Conservation (phyloP, 176 grass and related monocot species). For the Rhynchospora pubera region DNA sequence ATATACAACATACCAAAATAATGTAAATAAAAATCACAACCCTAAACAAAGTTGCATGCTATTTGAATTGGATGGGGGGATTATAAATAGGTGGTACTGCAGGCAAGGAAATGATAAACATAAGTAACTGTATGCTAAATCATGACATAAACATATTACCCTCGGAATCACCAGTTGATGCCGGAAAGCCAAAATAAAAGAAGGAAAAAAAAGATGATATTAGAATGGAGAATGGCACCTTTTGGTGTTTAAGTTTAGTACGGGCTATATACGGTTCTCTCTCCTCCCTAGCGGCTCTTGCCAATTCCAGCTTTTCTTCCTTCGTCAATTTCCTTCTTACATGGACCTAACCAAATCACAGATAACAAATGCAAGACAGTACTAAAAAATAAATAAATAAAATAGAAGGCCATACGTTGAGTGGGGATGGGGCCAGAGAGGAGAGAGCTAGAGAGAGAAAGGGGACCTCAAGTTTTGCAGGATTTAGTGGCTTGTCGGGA, state of each 20-base stretch:
- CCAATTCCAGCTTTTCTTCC: slow-evolving; percentile 55
- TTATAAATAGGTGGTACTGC: too few species aligned
- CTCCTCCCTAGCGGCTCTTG: slow-evolving; percentile 76
- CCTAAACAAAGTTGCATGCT: not conserved
- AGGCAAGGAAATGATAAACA: too few species aligned
- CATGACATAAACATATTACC: not conserved
- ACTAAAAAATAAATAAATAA: too few species aligned
- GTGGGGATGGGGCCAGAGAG: not conserved
- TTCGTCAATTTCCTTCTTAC: slow-evolving; percentile 57
- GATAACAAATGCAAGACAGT: not conserved
- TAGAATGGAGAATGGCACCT: slow-evolving; percentile 29
- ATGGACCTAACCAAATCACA: slow-evolving; percentile 34
- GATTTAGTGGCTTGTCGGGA: slow-evolving; percentile 68
- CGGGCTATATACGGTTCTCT: slow-evolving; percentile 49
- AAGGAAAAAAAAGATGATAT: not conserved
- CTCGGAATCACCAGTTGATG: not conserved
- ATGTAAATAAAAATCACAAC: not conserved
- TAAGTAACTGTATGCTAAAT: not conserved
- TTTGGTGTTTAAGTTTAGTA: slow-evolving; percentile 53
- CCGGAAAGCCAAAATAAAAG: too few species aligned
- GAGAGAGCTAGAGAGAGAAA: not conserved
- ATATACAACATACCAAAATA: not conserved
- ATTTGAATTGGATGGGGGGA: too few species aligned
- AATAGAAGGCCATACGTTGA: not conserved
- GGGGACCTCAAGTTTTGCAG: slow-evolving; percentile 49